These are phyloP conservation scores for Carallia brachiata DNA, from an alignment of 345 rosid genomes.

Conservation along the genomic window DNA sequence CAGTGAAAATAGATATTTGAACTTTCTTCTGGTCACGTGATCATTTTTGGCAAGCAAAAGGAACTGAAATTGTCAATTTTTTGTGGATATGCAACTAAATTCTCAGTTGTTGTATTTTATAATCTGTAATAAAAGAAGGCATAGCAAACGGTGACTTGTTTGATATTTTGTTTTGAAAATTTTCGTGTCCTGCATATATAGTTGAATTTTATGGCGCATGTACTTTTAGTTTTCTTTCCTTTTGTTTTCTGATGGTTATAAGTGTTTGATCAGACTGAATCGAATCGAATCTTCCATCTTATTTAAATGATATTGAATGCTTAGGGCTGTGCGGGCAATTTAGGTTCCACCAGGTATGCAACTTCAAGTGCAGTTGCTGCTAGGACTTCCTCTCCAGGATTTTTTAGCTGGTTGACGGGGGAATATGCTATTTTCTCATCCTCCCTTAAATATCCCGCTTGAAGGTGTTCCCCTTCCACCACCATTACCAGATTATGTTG, in stretches of 20 bases:
- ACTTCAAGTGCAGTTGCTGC: constrained; percentile 56
- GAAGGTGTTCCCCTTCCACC: constrained; percentile 57
- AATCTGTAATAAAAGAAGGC: too few relatives aligned
- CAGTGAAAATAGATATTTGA: neutral
- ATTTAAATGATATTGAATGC: neutral
- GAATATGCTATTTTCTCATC: constrained; percentile 39
- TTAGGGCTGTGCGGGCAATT: constrained; percentile 46
- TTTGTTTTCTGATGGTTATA: neutral
- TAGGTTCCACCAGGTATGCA: constrained; percentile 45
- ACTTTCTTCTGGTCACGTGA: neutral
- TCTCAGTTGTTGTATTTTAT: too few relatives aligned
- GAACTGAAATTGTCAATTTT: neutral
- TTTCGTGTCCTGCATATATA: neutral
- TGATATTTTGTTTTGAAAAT: neutral
- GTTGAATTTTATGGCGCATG: neutral
- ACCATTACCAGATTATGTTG: constrained; percentile 54
- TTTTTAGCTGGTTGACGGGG: constrained; percentile 69
- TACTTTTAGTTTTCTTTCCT: neutral
- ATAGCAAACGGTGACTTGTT: too few relatives aligned
- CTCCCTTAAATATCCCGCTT: constrained; percentile 58
- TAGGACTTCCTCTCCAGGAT: constrained; percentile 42
- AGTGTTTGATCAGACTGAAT: constrained; percentile 1
- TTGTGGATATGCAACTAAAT: too few relatives aligned
- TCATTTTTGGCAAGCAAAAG: neutral
- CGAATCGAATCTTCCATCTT: neutral